Evolutionary conservation across 495 filamentous ascomycete species (phyloP).

Genomic region (Penicillium subrubescens): DNA sequence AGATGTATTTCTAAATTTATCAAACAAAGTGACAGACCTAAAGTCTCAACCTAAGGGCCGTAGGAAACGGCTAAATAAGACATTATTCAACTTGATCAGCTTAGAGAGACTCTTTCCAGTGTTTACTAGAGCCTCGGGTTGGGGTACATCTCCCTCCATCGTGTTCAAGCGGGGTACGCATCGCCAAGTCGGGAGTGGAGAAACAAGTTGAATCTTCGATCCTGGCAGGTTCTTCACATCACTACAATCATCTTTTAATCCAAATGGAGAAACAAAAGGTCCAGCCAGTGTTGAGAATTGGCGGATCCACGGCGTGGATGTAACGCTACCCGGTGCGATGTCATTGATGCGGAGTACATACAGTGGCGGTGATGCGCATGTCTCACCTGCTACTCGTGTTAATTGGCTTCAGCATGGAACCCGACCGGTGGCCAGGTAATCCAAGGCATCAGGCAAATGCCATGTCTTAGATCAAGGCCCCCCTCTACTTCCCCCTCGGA

Average conservation of each 20-base stretch:
- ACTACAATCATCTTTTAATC: constrained; percentile 13
- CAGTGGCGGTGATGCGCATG: constrained; percentile 28
- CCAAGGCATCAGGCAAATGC: constrained; percentile 16
- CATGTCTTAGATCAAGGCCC: constrained; percentile 25
- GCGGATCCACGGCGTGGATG: constrained; percentile 19
- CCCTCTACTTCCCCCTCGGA: neutral
- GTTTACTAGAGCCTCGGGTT: neutral
- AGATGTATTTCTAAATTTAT: no score
- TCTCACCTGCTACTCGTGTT: constrained; percentile 24
- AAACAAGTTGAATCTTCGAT: constrained; percentile 14
- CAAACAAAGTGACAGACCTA: no score
- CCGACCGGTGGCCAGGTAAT: constrained; percentile 17
- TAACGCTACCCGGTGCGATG: constrained; percentile 18
- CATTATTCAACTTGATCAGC: no score
- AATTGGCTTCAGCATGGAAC: constrained; percentile 17
- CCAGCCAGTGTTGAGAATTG: constrained; percentile 7
- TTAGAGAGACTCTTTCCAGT: no score
- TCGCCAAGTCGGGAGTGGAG: constrained; percentile 2
- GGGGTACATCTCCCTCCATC: constrained; percentile 13
- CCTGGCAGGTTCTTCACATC: constrained; percentile 6
- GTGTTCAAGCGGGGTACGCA: constrained; percentile 15
- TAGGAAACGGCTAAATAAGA: no score
- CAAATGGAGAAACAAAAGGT: constrained; percentile 14
- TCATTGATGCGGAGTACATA: constrained; percentile 20
- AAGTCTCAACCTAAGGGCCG: no score